These are phyloP conservation scores for Rosa persica DNA, from an alignment of 306 rosid species.

Conservation along the genomic window DNA sequence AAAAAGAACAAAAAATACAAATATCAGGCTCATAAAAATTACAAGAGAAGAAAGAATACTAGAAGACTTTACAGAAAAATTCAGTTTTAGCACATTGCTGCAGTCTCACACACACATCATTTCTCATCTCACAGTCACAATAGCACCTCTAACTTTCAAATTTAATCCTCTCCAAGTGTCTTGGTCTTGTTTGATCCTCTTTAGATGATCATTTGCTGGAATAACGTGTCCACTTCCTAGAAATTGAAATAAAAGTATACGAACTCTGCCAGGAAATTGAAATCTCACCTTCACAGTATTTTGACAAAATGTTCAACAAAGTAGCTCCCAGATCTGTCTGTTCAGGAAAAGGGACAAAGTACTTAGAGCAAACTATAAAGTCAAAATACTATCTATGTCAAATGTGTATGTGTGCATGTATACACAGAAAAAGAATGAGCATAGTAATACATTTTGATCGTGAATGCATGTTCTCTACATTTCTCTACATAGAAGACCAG, in stretches of 20 bases:
- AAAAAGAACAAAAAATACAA: not conserved
- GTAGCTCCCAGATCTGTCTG: conserved; percentile 41
- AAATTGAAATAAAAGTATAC: not conserved
- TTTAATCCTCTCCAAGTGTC: not conserved
- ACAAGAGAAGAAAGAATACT: not conserved
- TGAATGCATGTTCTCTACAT: not conserved
- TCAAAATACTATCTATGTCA: not conserved
- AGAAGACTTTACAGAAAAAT: not conserved
- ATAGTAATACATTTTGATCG: not conserved
- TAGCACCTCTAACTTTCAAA: not conserved
- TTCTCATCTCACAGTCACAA: not conserved
- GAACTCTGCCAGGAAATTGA: not conserved
- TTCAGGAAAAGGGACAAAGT: conserved; percentile 9
- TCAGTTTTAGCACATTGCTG: not conserved
- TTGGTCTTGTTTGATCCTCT: not conserved
- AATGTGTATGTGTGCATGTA: no score
- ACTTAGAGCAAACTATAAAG: not conserved
- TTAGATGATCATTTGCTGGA: not conserved
- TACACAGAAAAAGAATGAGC: no score
- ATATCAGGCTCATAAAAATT: not conserved
- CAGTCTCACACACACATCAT: not conserved
- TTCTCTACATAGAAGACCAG: not conserved
- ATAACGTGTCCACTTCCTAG: not conserved
- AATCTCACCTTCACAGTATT: conserved; percentile 41
- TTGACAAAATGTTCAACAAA: conserved; percentile 38